Base-by-base conservation (phyloP, 1,284 basidiomycete species). In the Ganoderma lucidum region DNA sequence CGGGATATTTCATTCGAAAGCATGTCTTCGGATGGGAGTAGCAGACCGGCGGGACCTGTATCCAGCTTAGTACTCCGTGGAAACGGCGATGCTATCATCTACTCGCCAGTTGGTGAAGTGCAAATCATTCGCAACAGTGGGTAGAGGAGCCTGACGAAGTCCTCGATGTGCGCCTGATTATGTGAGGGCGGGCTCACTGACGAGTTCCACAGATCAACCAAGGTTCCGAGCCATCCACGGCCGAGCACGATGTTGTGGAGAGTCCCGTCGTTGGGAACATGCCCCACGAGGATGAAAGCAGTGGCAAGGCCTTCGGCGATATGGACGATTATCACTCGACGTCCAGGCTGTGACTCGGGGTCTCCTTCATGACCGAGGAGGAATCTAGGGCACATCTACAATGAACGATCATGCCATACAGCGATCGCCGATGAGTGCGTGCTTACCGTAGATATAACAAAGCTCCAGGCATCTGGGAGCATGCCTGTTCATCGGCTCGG, bases 401-500 rank as follows among this genome's bases (percentile, higher is more conserved):
- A 32, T 55, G 23, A 55, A 9, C 0, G 3, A 14, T 30, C 12
- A 10, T 1, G 9, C 23, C 14, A 30, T 30, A 30, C 28, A 28
- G 28, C 28, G 35, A n/a, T n/a, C n/a, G n/a, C n/a, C n/a, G n/a
- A 35, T 35, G 8, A 35, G 35, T 8, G 35, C 8, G 8, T 23
- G n/a, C 45, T 23, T 23, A 55, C 53, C 15, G 53, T 15, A 55
- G 53, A 32, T 55, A 55, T 12, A 55, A 55, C 53, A 55, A 55
- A 55, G 53, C 53, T 5, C 53, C 53, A 32, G 53, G 53, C 53
- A 55, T 55, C 53, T 55, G 53, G 12, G 6, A 2, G 30, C 32
- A 28, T n/a, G 53, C 5, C 12, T 0, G 28, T 19, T 17, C 51
- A 12, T 9, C 12, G 28, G 14, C 17, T n/a, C 6, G 15, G 14